These are phyloP conservation scores for Vanrija sp. DNA, from an alignment of 1,284 basidiomycete species.

Conservation along the genomic window DNA sequence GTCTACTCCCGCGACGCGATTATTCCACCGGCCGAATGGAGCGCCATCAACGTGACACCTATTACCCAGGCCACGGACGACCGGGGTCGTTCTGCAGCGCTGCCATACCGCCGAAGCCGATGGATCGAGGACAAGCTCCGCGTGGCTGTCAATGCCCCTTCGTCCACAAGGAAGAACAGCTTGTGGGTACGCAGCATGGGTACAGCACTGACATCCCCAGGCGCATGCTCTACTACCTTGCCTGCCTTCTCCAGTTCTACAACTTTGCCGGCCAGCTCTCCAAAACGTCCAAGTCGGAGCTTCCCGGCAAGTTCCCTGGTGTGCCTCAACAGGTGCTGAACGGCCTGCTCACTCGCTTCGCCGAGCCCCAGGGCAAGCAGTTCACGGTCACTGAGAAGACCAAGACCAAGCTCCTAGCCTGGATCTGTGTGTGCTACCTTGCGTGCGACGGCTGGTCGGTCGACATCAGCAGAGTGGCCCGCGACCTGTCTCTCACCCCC, in stretches of 20 bases:
- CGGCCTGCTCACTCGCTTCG: slow-evolving; percentile 71
- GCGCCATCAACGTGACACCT: slow-evolving; percentile 35
- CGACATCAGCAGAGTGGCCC: slow-evolving; percentile 63
- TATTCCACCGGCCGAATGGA: slow-evolving; percentile 65
- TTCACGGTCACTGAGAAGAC: slow-evolving; percentile 65
- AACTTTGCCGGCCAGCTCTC: slow-evolving; percentile 43
- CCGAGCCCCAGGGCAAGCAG: slow-evolving; percentile 61
- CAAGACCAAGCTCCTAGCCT: slow-evolving; percentile 66
- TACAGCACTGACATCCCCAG: slow-evolving; percentile 48
- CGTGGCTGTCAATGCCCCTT: slow-evolving; percentile 15
- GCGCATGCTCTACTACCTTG: slow-evolving; percentile 72
- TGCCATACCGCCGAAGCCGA: slow-evolving; percentile 62
- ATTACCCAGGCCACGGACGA: slow-evolving; percentile 60
- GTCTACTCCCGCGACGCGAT: slow-evolving; percentile 72
- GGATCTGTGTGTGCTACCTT: slow-evolving; percentile 75
- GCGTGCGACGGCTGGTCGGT: slow-evolving; percentile 70
- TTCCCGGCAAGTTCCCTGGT: slow-evolving; percentile 57
- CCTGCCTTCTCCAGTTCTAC: slow-evolving; percentile 68
- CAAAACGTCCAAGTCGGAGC: slow-evolving; percentile 31
- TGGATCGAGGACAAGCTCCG: slow-evolving; percentile 57
- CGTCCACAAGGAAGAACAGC: slow-evolving; percentile 51
- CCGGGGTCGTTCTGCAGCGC: slow-evolving; percentile 55
- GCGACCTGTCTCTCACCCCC: slow-evolving; percentile 64
- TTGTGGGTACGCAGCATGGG: slow-evolving; percentile 51
- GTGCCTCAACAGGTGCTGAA: slow-evolving; percentile 67